Conservation (phyloP, 306 rosid genomes). For the Prunus mongolica region DNA sequence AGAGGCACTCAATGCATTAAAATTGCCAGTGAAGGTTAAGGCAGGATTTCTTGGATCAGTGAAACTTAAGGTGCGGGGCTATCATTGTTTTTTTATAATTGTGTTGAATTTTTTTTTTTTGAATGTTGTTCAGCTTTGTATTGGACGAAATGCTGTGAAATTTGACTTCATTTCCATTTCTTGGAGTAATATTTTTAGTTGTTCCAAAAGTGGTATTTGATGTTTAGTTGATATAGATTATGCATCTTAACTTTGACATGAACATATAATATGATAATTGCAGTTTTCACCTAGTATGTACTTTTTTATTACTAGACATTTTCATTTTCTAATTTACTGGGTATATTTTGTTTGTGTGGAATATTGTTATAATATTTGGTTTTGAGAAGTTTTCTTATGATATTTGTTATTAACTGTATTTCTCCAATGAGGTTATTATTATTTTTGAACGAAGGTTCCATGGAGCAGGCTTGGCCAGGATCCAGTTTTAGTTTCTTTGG, state of each 20-base stretch:
- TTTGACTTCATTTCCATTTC: neutral
- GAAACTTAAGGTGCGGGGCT: constrained; percentile 78
- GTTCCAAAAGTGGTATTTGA: neutral
- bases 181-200: neutral
- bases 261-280: neutral
- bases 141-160: neutral
- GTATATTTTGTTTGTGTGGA: neutral
- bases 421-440: constrained; percentile 20
- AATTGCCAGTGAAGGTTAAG: constrained; percentile 96
- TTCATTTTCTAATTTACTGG: neutral
- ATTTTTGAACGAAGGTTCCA: constrained; percentile 62
- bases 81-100: neutral
- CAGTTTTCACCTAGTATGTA: neutral
- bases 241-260: neutral
- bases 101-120: constrained; percentile 17
- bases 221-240: neutral
- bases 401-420: constrained; percentile 2
- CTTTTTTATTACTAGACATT: neutral
- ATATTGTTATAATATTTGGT: neutral
- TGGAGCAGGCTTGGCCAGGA: constrained; percentile 99
- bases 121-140: neutral
- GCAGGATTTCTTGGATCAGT: constrained; percentile 99
- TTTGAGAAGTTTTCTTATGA: neutral
- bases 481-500: constrained; percentile 86
- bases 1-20: constrained; percentile 92